phyloP scores from a whole-genome alignment of 2,329 filamentous ascomycete species.

The Elsinoe arachidis region DNA sequence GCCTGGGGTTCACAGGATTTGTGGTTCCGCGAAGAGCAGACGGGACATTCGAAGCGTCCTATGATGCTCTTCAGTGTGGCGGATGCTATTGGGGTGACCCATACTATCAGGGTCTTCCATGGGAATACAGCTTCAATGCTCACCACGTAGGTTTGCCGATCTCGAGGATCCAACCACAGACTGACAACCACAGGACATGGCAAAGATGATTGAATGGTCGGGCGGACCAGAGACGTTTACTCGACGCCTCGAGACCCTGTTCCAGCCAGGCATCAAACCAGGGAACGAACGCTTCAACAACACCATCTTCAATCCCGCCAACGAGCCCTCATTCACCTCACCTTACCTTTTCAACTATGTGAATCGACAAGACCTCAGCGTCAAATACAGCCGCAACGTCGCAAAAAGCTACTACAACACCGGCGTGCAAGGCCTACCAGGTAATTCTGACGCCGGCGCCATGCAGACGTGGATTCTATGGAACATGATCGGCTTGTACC shows the following conservation, averaged over 20 bases:
- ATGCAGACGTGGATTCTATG: conserved; percentile 26
- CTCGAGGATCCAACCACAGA: neutral
- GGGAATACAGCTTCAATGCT: conserved; percentile 33
- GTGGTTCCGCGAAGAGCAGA: conserved; percentile 30
- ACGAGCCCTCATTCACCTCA: conserved; percentile 27
- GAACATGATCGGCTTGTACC: conserved; percentile 29
- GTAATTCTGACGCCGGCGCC: conserved; percentile 28
- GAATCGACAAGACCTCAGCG: conserved; percentile 25
- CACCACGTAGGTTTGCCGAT: neutral
- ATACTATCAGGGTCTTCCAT: conserved; percentile 54
- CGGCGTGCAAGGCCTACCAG: conserved; percentile 24
- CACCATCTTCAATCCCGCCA: conserved; percentile 24
- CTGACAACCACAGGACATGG: conserved; percentile 48
- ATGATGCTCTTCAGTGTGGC: conserved; percentile 46
- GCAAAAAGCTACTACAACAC: conserved; percentile 24
- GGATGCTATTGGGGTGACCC: conserved; percentile 59
- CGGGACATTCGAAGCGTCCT: conserved; percentile 40
- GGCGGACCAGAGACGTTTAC: conserved; percentile 51
- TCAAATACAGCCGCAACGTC: conserved; percentile 20
- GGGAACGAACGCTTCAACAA: conserved; percentile 30
- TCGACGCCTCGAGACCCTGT: conserved; percentile 52
- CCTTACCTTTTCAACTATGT: conserved; percentile 28
- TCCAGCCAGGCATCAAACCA: conserved; percentile 41
- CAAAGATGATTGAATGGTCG: conserved; percentile 43
- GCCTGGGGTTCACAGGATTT: conserved; percentile 36